Evolutionary conservation across 176 grass and related monocot species (phyloP).

Genomic region (Triticum dicoccoides): DNA sequence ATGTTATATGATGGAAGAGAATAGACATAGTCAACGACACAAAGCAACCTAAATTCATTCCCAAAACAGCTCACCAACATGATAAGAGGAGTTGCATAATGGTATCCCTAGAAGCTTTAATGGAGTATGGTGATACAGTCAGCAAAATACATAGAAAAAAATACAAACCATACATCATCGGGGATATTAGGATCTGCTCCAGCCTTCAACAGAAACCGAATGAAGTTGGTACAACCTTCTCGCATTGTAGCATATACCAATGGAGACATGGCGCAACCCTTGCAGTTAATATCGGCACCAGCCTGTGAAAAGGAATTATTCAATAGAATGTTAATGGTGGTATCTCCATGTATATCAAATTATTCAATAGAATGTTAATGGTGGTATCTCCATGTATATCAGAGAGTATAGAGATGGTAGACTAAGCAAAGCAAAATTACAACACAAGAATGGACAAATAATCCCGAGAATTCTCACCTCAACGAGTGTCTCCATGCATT

Average conservation of each 20-base stretch:
- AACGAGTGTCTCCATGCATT: conserved; percentile 41
- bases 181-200: conserved; percentile 41
- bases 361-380: not conserved
- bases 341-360: not conserved
- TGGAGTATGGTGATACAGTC: not conserved
- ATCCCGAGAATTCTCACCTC: conserved; percentile 19
- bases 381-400: not conserved
- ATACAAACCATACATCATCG: conserved; percentile 30
- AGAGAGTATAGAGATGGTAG: not conserved
- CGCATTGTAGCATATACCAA: conserved; percentile 1
- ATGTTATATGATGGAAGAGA: not conserved
- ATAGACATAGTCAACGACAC: not conserved
- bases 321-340: not conserved
- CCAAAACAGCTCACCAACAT: too few relatives aligned
- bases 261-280: not conserved
- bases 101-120: too few relatives aligned
- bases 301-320: conserved; percentile 25
- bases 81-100: too few relatives aligned
- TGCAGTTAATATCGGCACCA: conserved; percentile 38
- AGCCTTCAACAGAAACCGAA: conserved; percentile 31
- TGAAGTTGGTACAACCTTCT: conserved; percentile 29
- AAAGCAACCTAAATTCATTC: not conserved
- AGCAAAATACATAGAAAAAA: not conserved
- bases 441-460: not conserved
- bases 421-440: not conserved